Percentiles rank a stretch among this genome's conserved stretches.
These are phyloP conservation scores for Umbelopsis vinacea DNA, from an alignment of 192 early-diverging fungal genomes.

Conservation along the genomic window DNA sequence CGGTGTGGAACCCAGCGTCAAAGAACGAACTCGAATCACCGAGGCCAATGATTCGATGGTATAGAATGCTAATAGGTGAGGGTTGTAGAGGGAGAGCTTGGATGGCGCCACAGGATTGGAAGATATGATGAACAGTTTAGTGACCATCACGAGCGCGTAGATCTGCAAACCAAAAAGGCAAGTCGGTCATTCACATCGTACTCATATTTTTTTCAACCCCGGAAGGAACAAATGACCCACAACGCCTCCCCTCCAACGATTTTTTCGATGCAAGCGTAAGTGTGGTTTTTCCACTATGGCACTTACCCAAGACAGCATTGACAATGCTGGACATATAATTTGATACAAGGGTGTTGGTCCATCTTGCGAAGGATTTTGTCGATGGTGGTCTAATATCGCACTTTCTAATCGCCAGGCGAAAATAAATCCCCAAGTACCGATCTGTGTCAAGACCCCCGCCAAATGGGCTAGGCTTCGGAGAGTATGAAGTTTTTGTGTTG, in stretches of 20 bases:
- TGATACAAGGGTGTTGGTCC: slow-evolving; percentile 20
- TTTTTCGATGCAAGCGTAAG: no score
- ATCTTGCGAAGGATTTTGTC: background rate
- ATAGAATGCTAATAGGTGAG: slow-evolving; percentile 38
- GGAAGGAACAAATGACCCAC: slow-evolving; percentile 16
- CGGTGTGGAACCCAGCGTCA: background rate
- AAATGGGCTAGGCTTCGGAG: slow-evolving; percentile 26
- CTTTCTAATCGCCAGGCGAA: slow-evolving; percentile 43
- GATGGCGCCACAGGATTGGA: slow-evolving; percentile 34
- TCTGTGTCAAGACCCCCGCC: slow-evolving; percentile 25
- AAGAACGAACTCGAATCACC: slow-evolving; percentile 6
- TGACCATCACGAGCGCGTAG: slow-evolving; percentile 37
- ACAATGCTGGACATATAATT: slow-evolving; percentile 27
- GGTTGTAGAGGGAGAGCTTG: slow-evolving; percentile 36
- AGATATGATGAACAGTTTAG: slow-evolving; percentile 38
- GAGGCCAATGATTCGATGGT: slow-evolving; percentile 23
- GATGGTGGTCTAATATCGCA: slow-evolving; percentile 25
- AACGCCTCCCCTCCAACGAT: background rate
- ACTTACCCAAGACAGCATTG: slow-evolving; percentile 35
- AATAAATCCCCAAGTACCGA: slow-evolving; percentile 37
- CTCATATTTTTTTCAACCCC: slow-evolving; percentile 21
- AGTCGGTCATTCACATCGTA: slow-evolving; percentile 19
- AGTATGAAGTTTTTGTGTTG: slow-evolving; percentile 23
- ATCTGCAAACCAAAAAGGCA: slow-evolving; percentile 28
- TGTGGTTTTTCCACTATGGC: background rate